Base-by-base conservation (phyloP, 192 early-diverging fungal species). In the Mortierella alpina region DNA sequence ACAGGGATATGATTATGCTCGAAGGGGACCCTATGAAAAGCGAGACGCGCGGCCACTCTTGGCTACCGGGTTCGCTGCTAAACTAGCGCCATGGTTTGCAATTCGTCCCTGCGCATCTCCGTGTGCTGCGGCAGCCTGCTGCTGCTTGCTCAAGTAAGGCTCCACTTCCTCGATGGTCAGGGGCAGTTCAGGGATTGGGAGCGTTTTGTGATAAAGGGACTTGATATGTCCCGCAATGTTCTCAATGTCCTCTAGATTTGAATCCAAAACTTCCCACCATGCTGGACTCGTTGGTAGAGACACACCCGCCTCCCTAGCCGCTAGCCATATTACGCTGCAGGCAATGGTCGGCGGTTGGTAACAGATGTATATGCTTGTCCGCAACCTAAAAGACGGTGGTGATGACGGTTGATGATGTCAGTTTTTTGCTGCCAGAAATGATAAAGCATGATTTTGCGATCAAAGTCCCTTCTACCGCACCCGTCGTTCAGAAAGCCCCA, bases 401-500 rank as follows among this genome's bases (percentile, higher is more conserved):
- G 44, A 51, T 15, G n/a, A 41, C 11, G 11, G n/a, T 18, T 6
- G 11, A 15, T 20, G 23, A 55, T 22, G 50, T 15, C 50, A 51
- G 4, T n/a, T 51, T 51, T 1, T 51, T 15, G 50, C 50, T 12
- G 50, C 50, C 50, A 51, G 11, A 4, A n/a, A 51, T 51, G 9
- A 57, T 22, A 9, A 57, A 20, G 1, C 55, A 22, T 22, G n/a
- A n/a, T 51, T 51, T 51, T 12, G n/a, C 1, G 15, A 53, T 31
- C 13, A 51, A 31, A 63, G 23, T 72, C 14, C 41, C 5, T 6
- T 44, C 22, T 53, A 8, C 42, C 84, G 66, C 84, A 91, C 88
- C 92, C 78, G 73, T 99, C 98, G 83, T 99, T 98, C 57, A 98
- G 72, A 81, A 94, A 97, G 70, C 96, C 95, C 96, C 96, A 98